A percentile compares a stretch with the other conserved stretches of the same genome.
phyloP scores from a whole-genome alignment of 1,284 basidiomycete species.

The Tremellales sp. region DNA sequence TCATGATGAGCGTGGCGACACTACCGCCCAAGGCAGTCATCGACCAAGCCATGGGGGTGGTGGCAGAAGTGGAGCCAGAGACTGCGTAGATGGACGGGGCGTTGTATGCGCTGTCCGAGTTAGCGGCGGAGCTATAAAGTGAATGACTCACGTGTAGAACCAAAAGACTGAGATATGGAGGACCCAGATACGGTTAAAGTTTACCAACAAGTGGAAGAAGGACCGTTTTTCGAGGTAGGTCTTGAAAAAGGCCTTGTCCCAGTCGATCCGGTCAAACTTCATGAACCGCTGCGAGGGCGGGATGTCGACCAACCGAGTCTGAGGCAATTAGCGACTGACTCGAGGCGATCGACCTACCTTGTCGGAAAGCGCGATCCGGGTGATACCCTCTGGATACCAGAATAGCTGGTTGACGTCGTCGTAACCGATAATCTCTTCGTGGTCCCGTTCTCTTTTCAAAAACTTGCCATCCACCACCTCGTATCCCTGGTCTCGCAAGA shows the following conservation, averaged over 20 bases:
- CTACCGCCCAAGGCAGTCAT: slow-evolving; percentile 85
- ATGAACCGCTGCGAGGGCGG: slow-evolving; percentile 86
- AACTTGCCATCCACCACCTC: slow-evolving; percentile 96
- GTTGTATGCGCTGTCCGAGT: slow-evolving; percentile 68
- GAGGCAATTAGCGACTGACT: slow-evolving; percentile 3
- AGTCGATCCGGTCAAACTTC: slow-evolving; percentile 91
- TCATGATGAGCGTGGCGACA: slow-evolving; percentile 88
- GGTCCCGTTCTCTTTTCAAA: slow-evolving; percentile 86
- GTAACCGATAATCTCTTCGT: slow-evolving; percentile 94
- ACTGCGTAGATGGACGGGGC: slow-evolving; percentile 77
- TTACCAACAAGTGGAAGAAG: slow-evolving; percentile 88
- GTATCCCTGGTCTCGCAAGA: slow-evolving; percentile 96
- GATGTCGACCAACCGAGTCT: slow-evolving; percentile 85
- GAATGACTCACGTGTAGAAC: slow-evolving; percentile 66
- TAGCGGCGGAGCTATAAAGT: not conserved
- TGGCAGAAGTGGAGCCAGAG: slow-evolving; percentile 54
- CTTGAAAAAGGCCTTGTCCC: slow-evolving; percentile 93
- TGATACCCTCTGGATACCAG: slow-evolving; percentile 99
- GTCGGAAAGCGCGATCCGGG: slow-evolving; percentile 81
- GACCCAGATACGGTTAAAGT: slow-evolving; percentile 98
- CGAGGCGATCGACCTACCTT: slow-evolving; percentile 58
- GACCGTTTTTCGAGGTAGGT: slow-evolving; percentile 95
- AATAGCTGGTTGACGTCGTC: slow-evolving; percentile 99
- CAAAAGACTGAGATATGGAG: slow-evolving; percentile 88
- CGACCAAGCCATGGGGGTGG: slow-evolving; percentile 77